These are phyloP conservation scores for Bodo saltans DNA, from an alignment of 78 protist species.

Conservation along the genomic window DNA sequence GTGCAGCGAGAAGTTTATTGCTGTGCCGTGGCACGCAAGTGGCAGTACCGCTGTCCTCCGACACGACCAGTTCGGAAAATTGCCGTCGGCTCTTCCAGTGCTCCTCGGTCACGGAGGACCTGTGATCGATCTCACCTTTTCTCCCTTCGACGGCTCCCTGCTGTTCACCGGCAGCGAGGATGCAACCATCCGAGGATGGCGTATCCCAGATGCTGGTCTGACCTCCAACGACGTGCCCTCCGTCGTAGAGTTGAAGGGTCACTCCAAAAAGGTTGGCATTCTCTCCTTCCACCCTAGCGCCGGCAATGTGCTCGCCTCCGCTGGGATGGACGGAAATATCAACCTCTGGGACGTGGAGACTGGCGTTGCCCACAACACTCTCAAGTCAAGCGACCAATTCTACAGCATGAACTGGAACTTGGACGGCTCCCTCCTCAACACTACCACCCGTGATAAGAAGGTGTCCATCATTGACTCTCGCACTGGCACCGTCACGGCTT, in stretches of 20 bases:
- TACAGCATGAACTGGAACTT: conserved; percentile 21
- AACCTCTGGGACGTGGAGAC: conserved; percentile 90
- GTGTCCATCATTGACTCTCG: conserved; percentile 83
- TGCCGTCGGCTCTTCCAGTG: conserved; percentile 36
- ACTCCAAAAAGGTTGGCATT: conserved; percentile 74
- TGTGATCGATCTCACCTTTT: conserved; percentile 85
- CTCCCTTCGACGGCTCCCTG: conserved; percentile 88
- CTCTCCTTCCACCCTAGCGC: conserved; percentile 84
- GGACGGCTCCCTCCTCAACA: conserved; percentile 71
- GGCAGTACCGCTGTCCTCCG: conserved; percentile 90
- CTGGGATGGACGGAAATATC: conserved; percentile 62
- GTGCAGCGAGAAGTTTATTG: conserved; percentile 79
- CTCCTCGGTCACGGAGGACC: conserved; percentile 80
- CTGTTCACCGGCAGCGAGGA: conserved; percentile 92
- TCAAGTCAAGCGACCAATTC: not conserved
- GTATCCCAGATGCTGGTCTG: conserved; percentile 83
- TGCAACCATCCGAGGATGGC: conserved; percentile 81
- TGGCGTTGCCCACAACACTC: not conserved
- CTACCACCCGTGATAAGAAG: conserved; percentile 90
- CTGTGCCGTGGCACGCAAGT: conserved; percentile 74
- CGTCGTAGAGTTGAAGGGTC: conserved; percentile 72
- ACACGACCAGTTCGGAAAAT: not conserved
- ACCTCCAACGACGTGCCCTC: conserved; percentile 44
- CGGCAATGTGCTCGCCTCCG: conserved; percentile 75
- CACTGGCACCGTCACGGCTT: conserved; percentile 37